These are phyloP conservation scores for Tricholomella constricta DNA, from an alignment of 768 basidiomycete genomes.

Conservation along the genomic window DNA sequence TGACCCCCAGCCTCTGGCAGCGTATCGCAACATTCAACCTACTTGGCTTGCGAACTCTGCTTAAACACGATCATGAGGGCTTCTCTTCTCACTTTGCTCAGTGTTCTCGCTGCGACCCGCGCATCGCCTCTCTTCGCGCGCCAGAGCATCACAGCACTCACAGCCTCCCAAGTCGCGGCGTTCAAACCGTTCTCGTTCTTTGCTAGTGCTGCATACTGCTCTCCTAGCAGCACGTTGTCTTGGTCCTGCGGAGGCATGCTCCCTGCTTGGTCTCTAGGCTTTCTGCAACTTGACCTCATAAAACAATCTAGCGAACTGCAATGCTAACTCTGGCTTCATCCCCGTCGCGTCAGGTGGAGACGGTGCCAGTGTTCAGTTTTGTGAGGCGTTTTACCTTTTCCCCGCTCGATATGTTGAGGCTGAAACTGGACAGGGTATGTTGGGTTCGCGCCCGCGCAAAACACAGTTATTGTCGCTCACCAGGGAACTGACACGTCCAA, in stretches of 20 bases:
- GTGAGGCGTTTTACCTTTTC: slow-evolving; percentile 30
- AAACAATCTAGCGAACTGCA: slow-evolving; percentile 35
- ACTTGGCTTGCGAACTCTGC: no score
- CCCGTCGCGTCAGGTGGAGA: slow-evolving; percentile 49
- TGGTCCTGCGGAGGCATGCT: slow-evolving; percentile 57
- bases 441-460: slow-evolving; percentile 33
- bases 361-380: slow-evolving; percentile 38
- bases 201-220: slow-evolving; percentile 55
- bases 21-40: no score
- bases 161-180: slow-evolving; percentile 39
- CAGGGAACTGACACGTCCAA: slow-evolving; percentile 42
- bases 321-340: slow-evolving; percentile 41
- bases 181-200: slow-evolving; percentile 51
- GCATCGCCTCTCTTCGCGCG: slow-evolving; percentile 21
- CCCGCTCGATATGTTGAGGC: no score
- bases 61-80: slow-evolving; percentile 6
- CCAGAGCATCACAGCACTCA: slow-evolving; percentile 40
- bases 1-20: no score
- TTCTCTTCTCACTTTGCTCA: background rate
- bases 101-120: slow-evolving; percentile 4
- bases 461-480: slow-evolving; percentile 43
- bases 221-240: slow-evolving; percentile 38
- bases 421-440: slow-evolving; percentile 16
- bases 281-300: background rate
- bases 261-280: background rate